Base-by-base conservation (phyloP, 116 monocot species). In the Posidonia oceanica region DNA sequence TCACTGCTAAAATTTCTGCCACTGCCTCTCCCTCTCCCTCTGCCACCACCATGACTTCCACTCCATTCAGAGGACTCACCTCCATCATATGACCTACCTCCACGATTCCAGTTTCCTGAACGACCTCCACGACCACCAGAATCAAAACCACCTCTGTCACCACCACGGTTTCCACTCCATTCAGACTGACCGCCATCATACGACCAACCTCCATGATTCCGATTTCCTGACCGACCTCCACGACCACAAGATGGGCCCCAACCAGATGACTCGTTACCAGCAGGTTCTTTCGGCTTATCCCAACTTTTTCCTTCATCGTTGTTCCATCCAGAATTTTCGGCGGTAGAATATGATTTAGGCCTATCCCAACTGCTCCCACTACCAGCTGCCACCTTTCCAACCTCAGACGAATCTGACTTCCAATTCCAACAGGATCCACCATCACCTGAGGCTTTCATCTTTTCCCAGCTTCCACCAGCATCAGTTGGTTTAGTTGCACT, bases 291-390 rank as follows among this genome's bases (percentile, higher is more conserved):
- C 57, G 60, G 52, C 66, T 71, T 57, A 42, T 39, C 59, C 79
- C 79, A 79, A 39, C 29, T 29, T 64, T 37, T 64, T n/a, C 44
- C 59, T 18, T 18, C 75, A 59, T 59, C 70, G 29, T 67, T 69
- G 18, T 52, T 51, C 66, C 70, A 74, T 36, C 62, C 68, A 48
- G 72, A 53, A 52, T 59, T n/a, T 68, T 72, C 59, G 52, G 40
- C 61, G 23, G 22, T 37, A 68, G 21, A 68, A 39, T 36, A 68
- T 21, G 40, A 36, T 59, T 39, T 66, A 5, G 54, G 23, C 44
- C 64, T 73, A 55, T 53, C 54, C 78, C 78, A 73, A 41, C 15
- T 23, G 42, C 39, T 64, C 17, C 36, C 36, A 54, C 42, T 66
- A 62, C 54, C 73, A 73, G 52, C 5, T 52, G 36, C 62, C 40